Conservation (phyloP, 805 yeast genomes). For the Candida orba region DNA sequence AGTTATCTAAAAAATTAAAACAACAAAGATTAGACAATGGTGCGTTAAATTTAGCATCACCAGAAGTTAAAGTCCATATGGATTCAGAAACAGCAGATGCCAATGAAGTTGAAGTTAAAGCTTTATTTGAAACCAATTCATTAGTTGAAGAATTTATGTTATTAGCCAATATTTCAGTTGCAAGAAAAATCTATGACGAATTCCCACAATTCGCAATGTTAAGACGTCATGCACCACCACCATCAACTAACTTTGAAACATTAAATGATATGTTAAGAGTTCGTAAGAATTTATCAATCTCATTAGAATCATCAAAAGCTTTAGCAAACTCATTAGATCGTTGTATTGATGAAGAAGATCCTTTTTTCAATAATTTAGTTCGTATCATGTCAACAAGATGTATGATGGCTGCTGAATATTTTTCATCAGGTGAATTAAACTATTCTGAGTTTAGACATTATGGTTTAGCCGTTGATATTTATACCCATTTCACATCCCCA, state of each 20-base stretch:
- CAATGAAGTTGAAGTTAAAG: slow-evolving; percentile 86
- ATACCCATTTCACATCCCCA: slow-evolving; percentile 98
- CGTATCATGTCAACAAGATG: slow-evolving; percentile 98
- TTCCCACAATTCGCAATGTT: slow-evolving; percentile 98
- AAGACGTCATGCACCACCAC: slow-evolving; percentile 97
- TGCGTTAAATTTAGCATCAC: slow-evolving; percentile 93
- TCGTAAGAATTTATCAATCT: slow-evolving; percentile 66
- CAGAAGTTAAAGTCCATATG: slow-evolving; percentile 95
- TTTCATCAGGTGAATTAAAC: slow-evolving; percentile 83
- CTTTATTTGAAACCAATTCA: slow-evolving; percentile 84
- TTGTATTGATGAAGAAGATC: slow-evolving; percentile 75
- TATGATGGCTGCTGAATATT: slow-evolving; percentile 99
- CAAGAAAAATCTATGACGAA: slow-evolving; percentile 83
- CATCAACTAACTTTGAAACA: slow-evolving; percentile 83
- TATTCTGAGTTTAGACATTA: slow-evolving; percentile 92
- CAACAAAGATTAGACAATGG: slow-evolving; percentile 88
- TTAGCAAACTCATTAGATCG: slow-evolving; percentile 90
- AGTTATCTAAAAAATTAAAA: slow-evolving; percentile 76
- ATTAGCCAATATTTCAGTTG: slow-evolving; percentile 94
- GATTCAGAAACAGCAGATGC: slow-evolving; percentile 98
- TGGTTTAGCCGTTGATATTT: slow-evolving; percentile 95
- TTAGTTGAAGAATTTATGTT: slow-evolving; percentile 98
- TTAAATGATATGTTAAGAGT: slow-evolving; percentile 84
- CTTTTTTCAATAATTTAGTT: slow-evolving; percentile 85
- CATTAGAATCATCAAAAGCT: slow-evolving; percentile 80